These are phyloP conservation scores for Hypoxylon sp. DNA, from an alignment of 2,329 filamentous ascomycete species.

Conservation along the genomic window DNA sequence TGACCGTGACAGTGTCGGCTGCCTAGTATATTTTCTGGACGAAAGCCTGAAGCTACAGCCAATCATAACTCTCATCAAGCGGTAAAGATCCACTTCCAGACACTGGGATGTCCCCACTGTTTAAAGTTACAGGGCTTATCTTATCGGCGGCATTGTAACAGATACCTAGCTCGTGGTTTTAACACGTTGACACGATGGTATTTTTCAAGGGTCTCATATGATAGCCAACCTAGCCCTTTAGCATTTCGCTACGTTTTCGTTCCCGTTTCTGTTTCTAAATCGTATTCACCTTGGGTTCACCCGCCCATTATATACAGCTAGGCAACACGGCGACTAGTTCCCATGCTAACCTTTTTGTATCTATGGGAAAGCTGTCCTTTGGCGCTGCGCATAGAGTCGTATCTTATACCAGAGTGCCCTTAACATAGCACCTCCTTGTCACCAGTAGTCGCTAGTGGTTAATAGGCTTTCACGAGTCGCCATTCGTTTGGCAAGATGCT, in stretches of 20 bases:
- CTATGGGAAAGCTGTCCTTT: conserved; percentile 33
- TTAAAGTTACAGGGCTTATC: conserved; percentile 46
- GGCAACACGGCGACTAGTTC: conserved; percentile 36
- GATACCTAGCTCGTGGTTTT: conserved; percentile 34
- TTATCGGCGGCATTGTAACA: conserved; percentile 39
- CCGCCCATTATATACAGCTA: conserved; percentile 12
- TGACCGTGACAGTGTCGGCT: background rate
- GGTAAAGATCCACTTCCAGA: background rate
- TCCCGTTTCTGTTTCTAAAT: conserved; percentile 1
- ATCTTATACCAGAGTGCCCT: conserved; percentile 8
- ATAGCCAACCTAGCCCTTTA: background rate
- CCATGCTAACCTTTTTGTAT: conserved; percentile 22
- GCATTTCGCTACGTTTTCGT: background rate
- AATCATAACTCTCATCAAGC: conserved; percentile 25
- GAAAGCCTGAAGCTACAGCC: conserved; percentile 23
- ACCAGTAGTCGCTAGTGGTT: conserved; percentile 1
- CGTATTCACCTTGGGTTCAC: conserved; percentile 3
- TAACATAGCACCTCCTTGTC: conserved; percentile 6
- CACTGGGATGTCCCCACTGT: conserved; percentile 31
- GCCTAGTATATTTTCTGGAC: conserved; percentile 23
- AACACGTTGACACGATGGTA: conserved; percentile 49
- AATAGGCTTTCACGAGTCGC: conserved; percentile 27
- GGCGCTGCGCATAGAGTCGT: conserved; percentile 12
- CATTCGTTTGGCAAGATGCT: conserved; percentile 60
- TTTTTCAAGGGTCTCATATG: conserved; percentile 24